A percentile compares a stretch with the other conserved stretches of the same genome.
Conservation (phyloP, 1,284 basidiomycete genomes). For the Ganoderma lucidum region DNA sequence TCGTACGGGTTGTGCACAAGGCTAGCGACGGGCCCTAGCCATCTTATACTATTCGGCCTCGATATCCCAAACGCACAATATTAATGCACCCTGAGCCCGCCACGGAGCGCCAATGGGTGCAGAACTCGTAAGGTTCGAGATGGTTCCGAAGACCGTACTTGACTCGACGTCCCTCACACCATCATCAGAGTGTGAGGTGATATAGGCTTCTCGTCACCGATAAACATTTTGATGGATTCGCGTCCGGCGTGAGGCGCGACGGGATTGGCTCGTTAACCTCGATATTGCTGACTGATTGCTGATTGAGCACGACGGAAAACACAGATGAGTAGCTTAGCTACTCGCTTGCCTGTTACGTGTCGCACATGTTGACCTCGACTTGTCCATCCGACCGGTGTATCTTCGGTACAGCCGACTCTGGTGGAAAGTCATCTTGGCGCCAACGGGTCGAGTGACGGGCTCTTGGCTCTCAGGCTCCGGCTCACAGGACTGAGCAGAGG, state of each 20-base stretch:
- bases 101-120: conserved; percentile 5
- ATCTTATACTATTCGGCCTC: conserved; percentile 6
- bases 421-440: background rate
- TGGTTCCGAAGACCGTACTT: background rate
- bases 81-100: background rate
- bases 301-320: conserved; percentile 4
- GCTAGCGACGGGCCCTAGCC: background rate
- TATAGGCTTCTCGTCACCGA: background rate
- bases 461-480: background rate
- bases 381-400: conserved; percentile 9
- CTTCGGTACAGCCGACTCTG: background rate
- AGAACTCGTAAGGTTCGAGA: background rate
- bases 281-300: conserved; percentile 6
- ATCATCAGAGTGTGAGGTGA: background rate
- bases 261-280: background rate
- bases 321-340: background rate
- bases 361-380: background rate
- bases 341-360: conserved; percentile 12
- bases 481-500: background rate
- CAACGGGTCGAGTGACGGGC: background rate
- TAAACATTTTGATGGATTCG: background rate
- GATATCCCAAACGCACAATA: background rate
- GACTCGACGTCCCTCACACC: background rate
- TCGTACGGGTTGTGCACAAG: conserved; percentile 15
- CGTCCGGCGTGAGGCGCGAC: background rate